Evolutionary conservation across 2,329 filamentous ascomycete genomes (phyloP), one percentile per base, ranked within the genome.

Genomic region (Pseudogymnoascus sp.): DNA sequence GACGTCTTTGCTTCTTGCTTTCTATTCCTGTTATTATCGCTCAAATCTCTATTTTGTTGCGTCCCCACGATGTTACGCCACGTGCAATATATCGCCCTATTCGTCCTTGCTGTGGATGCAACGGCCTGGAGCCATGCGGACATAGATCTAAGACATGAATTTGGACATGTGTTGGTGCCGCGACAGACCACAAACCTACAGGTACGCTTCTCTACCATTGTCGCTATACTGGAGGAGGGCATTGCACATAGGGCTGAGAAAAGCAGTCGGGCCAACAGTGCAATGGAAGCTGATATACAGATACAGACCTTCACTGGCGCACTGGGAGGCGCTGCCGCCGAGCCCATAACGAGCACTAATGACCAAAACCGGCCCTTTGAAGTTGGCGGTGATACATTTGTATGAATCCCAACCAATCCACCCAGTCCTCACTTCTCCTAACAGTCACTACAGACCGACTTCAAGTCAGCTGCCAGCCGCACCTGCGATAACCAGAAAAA

Each of bases 401-500:
- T 80, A 31, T 61, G 57, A 62, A 54, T 25, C 6, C 51, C 51
- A 34, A 34, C 51, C 25, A 57, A 57, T 19, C 51, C n/a, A 6
- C 5, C 51, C n/a, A 34, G n/a, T 19, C 28, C 10, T 34, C 28
- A 34, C 16, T 13, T 57, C 51, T 34, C 7, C 28, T 34, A 57
- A 57, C 28, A 57, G 14, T 16, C 16, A 13, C 5, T 13, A n/a
- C 57, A 81, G 79, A 69, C 73, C 63, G 76, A 79, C 70, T 82
- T 78, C 68, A 34, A 69, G 23, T 73, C 75, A 8, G 80, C 80
- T 0, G 75, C 76, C 5, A 73, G 76, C 63, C 74, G 79, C 21
- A 75, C 78, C 1, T 83, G 81, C 72, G 79, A 80, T 68, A 78
- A 79, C 68, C 80, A 83, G 70, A 77, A 79, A 70, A 81, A 83